These are phyloP conservation scores for Cryphonectria nitschkei DNA, from an alignment of 2,329 filamentous ascomycete species.

Conservation along the genomic window DNA sequence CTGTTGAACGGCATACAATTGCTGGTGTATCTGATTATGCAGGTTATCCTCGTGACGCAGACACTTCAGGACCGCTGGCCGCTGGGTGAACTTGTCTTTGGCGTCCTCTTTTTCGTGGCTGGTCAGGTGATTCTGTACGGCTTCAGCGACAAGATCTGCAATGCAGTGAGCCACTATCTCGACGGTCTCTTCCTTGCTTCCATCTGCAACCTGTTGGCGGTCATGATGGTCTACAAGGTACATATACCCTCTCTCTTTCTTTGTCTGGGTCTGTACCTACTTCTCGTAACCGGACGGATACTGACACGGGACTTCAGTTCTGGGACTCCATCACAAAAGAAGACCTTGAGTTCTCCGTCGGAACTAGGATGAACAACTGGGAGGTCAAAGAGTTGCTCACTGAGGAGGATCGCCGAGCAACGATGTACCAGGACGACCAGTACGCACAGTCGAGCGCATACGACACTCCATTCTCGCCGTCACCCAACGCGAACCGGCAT, in stretches of 20 bases:
- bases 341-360: constrained; percentile 97
- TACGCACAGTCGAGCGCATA: constrained; percentile 60
- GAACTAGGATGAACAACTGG: constrained; percentile 95
- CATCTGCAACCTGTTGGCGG: constrained; percentile 86
- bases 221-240: constrained; percentile 99
- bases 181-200: constrained; percentile 95
- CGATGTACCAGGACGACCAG: constrained; percentile 72
- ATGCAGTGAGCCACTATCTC: constrained; percentile 84
- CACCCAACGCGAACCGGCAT: constrained; percentile 41
- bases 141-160: constrained; percentile 84
- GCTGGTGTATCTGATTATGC: constrained; percentile 82
- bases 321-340: constrained; percentile 99
- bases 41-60: constrained; percentile 83
- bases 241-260: constrained; percentile 29
- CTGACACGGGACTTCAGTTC: constrained; percentile 61
- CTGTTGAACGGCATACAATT: constrained; percentile 87
- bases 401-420: constrained; percentile 77
- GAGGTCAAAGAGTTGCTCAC: constrained; percentile 90
- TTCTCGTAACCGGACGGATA: no score
- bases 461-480: constrained; percentile 55
- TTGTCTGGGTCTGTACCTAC: background rate
- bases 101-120: constrained; percentile 85
- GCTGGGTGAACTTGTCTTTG: constrained; percentile 87
- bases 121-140: constrained; percentile 94
- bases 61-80: constrained; percentile 97